Base-by-base conservation (phyloP, 2,329 filamentous ascomycete species). In the Graphilbum fragrans region DNA sequence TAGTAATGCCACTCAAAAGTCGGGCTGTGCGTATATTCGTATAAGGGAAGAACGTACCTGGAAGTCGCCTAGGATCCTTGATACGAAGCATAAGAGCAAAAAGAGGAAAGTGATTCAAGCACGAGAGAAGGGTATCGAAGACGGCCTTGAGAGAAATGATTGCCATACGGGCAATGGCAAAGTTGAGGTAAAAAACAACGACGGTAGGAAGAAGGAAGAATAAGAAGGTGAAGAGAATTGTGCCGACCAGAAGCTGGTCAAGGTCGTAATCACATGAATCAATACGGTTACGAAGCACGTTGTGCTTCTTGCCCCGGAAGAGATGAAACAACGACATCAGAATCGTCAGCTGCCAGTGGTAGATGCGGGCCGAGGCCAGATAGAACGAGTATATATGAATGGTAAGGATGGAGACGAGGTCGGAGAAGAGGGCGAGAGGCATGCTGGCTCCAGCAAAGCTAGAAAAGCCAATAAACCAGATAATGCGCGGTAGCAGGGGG, bases 191-290 rank as follows among this genome's bases (percentile, higher is more conserved):
- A 58, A 96, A 98, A 35, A 98, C 92, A 41, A 90, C 77, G 20
- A 98, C 87, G 0, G 92, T 98, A 0, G 92, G 92, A 4, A 98
- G 69, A 16, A 98, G 70, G 59, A 96, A 98, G 63, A 94, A 94
- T 2, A 98, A 73, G 8, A 98, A 68, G 0, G 92, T 96, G 57
- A 98, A 98, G 18, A 98, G 69, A 45, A 98, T 96, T 1, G 92
- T 98, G 46, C 92, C 92, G 8, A 98, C 80, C 7, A 98, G 78
- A 4, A 98, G 75, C 62, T 98, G 93, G 57, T 98, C 92, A 20
- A 98, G 74, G 57, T 96, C 92, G 63, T 98, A 98, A 63, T 96
- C 92, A 68, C 92, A 98, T 37, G 88, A 94, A 58, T 98, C 92
- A 54, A 98, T 96, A 62, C 92, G 87, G 56, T 95, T 94, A 47